Base-by-base conservation (phyloP, 2,329 filamentous ascomycete species). In the Oidium heveae region DNA sequence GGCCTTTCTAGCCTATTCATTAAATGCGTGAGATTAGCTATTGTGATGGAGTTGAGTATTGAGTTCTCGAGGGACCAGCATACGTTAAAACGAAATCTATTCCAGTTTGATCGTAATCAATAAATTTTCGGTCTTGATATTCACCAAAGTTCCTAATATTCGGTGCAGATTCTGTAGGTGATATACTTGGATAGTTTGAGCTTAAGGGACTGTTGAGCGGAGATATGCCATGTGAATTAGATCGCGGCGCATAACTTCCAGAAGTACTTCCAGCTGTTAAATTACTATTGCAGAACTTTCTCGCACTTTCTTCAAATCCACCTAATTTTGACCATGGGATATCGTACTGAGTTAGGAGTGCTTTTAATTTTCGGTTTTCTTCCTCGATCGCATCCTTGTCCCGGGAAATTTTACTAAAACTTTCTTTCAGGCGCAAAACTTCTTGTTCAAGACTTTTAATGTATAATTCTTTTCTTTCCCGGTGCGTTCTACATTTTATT, bases 391-490 rank as follows among this genome's bases (percentile, higher is more conserved):
- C 74, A 54, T 88, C 79, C 63, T 86, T 86, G 65, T 93, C 86
- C 60, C 83, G 79, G 7, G 79, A 75, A 18, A 82, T 75, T 53
- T 76, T 79, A 62, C 79, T 80, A 63, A 81, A 89, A n/a, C 82
- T 75, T 65, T 95, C 87, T 66, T 93, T 91, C 46, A 96, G 72
- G 52, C 86, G 81, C 20, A 93, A 73, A 5, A 96, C 84, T 68
- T 96, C 87, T 63, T 89, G 82, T 68, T 98, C 91, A 16, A 96
- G 76, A 12, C 84, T 80, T 67, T 93, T 93, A 71, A 95, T 93
- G 67, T 96, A 96, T 62, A 87, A 76, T 68, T 96, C 91, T 67
- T 96, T 96, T 60, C 91, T 80, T 69, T 96, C 91, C 55, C 91
- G 86, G 68, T 98, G 91, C 18, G 91, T 96, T 65, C 91, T 94